Evolutionary conservation across 345 rosid genomes (phyloP), one percentile per base, ranked within the genome.

Genomic region (Odontarrhena argentea): DNA sequence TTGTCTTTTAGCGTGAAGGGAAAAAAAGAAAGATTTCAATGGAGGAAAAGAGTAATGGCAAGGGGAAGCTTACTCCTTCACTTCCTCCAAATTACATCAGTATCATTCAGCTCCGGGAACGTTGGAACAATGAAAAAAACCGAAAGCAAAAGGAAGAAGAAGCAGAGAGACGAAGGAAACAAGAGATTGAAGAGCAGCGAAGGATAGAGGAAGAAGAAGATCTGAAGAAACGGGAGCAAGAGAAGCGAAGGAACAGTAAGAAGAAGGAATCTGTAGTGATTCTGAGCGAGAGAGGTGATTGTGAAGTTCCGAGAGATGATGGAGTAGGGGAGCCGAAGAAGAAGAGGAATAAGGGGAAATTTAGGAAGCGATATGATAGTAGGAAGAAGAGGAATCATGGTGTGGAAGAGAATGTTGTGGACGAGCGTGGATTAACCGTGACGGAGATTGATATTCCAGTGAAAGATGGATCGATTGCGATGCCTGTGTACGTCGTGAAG

Each of bases 71-170:
- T 7, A 2, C 8, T 57, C 49, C 76, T 58, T 36, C 36, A 8
- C 9, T 73, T 44, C 72, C 77, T 9, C 51, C 49, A 25, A 66
- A 66, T 0, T 73, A 73, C 77, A 7, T 73, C 26, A 73, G 56
- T 49, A 73, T 73, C 56, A 42, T 28, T 45, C 49, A 73, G 7
- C 77, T 73, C 5, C 34, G 41, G 57, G 67, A 66, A 62, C 72
- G 77, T 12, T 73, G 77, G 77, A 24, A 14, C 44, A 44, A 51
- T 2, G 67, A 73, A 44, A 59, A 59, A 73, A 37, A 44, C n/a
- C 32, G 24, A 8, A 60, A 66, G 55, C 67, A n/a, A 36, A 73
- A 58, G 51, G 72, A 55, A 32, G 64, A 48, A 3, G 74, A 38
- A 57, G 48, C 36, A 46, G 63, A 71, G 65, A 57, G 34, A 50